phyloP scores from a whole-genome alignment of 306 rosid genomes.

The Inga oerstediana region DNA sequence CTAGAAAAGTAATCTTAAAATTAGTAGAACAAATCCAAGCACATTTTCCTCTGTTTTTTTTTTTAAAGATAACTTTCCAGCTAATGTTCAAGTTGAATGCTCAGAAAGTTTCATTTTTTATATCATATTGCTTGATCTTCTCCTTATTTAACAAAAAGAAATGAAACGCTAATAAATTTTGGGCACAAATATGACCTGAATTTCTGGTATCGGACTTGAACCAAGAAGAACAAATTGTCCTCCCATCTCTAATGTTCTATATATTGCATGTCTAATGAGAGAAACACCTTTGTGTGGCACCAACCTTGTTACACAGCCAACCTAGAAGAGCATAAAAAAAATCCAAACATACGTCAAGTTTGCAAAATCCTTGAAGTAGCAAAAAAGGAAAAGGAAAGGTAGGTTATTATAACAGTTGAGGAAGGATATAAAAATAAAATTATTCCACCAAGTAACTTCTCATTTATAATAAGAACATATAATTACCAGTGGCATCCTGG shows the following conservation, averaged over 20 bases:
- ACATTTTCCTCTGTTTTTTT: neutral
- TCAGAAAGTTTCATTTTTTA: neutral
- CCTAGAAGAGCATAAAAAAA: neutral
- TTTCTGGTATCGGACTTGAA: neutral
- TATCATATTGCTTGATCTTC: neutral
- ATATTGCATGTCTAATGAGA: neutral
- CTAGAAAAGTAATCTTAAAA: neutral
- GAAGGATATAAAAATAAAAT: neutral
- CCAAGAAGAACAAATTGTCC: constrained; percentile 11
- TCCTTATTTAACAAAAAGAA: neutral
- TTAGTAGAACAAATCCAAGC: neutral
- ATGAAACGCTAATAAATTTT: neutral
- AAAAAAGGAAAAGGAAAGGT: neutral
- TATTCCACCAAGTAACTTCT: neutral
- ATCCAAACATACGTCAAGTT: neutral
- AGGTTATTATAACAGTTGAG: too few species aligned
- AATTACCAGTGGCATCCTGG: neutral
- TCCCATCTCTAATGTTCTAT: neutral
- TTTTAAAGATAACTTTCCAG: neutral
- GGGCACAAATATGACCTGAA: neutral
- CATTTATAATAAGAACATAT: neutral
- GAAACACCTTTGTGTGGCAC: neutral
- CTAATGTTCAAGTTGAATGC: neutral
- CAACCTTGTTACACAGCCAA: neutral
- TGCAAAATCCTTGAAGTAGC: neutral